A percentile compares a stretch with the other conserved stretches of the same genome.
These are phyloP conservation scores for Candida ponderosae DNA, from an alignment of 805 yeast species.

Conservation along the genomic window DNA sequence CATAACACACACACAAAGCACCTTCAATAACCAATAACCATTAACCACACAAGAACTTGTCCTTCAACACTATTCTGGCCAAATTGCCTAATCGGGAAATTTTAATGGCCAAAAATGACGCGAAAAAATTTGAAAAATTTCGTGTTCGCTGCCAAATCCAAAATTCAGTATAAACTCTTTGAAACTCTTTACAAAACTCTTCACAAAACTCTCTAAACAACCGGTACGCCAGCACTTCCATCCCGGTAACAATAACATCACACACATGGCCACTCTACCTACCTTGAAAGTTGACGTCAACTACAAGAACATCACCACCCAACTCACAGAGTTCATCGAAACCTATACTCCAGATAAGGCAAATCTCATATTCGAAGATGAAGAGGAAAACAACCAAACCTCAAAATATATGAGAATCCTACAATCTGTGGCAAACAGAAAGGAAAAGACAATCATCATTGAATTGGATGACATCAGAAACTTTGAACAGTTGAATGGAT, in stretches of 20 bases:
- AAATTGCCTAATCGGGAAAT: no score
- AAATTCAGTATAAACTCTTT: no score
- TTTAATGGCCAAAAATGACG: no score
- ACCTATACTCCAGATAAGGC: neutral
- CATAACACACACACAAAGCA: no score
- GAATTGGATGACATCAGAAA: constrained; percentile 79
- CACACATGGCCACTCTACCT: constrained; percentile 34
- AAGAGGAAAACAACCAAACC: constrained; percentile 26
- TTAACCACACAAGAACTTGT: no score
- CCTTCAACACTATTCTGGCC: no score
- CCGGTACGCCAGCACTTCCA: constrained; percentile 14
- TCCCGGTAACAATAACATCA: neutral
- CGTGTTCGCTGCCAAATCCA: no score
- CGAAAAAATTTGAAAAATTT: no score
- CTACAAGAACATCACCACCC: constrained; percentile 47
- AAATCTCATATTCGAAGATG: constrained; percentile 14
- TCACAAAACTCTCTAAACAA: no score
- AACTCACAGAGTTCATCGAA: neutral
- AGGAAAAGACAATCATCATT: constrained; percentile 54
- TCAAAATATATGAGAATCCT: constrained; percentile 72
- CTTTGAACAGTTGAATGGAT: constrained; percentile 46
- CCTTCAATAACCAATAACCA: no score
- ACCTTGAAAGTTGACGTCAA: constrained; percentile 65
- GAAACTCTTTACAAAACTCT: no score
- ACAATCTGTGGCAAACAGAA: constrained; percentile 81